Evolutionary conservation across 2,329 filamentous ascomycete genomes (phyloP), one percentile per base, ranked within the genome.

Genomic region (Calonectria pauciramosa): DNA sequence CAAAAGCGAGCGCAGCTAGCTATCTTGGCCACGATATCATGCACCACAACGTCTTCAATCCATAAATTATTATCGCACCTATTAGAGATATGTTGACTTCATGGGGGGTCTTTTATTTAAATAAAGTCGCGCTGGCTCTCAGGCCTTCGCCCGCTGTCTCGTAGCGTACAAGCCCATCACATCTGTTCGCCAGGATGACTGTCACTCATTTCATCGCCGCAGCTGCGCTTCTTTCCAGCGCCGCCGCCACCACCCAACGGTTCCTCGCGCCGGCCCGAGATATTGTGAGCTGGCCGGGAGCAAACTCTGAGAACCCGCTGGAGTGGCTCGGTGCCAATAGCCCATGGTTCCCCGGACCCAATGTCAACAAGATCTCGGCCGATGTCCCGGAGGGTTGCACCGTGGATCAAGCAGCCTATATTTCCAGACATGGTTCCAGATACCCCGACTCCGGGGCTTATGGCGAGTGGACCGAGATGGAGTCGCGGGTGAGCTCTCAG

Each of bases 401-500:
- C 13, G 88, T 94, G 5, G 90, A 93, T 73, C 89, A 92, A 78
- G 91, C 89, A 4, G 90, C 90, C 7, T 93, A 92, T 75, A 84
- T 91, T 41, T 87, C 88, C 2, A 89, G 91, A 23, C 92, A 93
- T 84, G 92, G 92, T 23, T 92, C 90, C 52, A 87, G 92, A 52
- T 94, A 90, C 79, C 92, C 91, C 0, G 92, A 93, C 75, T 84
- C 84, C 1, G 90, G 91, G 5, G 91, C 92, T 7, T 93, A 93
- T 74, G 84, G 85, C 7, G 86, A 74, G 59, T 94, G 92, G 92
- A 82, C 87, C 2, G 84, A 85, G 6, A 86, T 90, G 83, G 82
- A 86, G 52, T 77, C 85, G 3, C 85, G 86, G 72, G 87, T 89
- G 76, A 74, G 83, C 81, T 8, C 38, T 3, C 2, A 0, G 2